Percentiles rank a stretch among this genome's conserved stretches.
These are phyloP conservation scores for Leccinum sublutescens DNA, from an alignment of 768 basidiomycete species.

Conservation along the genomic window DNA sequence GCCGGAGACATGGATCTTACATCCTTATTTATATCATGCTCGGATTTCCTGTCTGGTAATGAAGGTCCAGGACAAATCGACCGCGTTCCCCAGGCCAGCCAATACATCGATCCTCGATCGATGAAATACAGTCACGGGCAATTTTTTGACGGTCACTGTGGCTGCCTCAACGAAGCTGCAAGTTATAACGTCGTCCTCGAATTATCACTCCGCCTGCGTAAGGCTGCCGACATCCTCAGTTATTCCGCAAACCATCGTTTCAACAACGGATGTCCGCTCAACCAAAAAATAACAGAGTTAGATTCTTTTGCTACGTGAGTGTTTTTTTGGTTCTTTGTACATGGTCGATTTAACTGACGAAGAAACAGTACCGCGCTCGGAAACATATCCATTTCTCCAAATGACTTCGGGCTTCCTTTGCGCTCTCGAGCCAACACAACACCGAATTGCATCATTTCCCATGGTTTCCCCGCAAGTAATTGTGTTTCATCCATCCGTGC, in stretches of 20 bases:
- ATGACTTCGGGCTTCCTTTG: constrained; percentile 18
- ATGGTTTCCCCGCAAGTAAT: constrained; percentile 11
- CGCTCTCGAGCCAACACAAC: constrained; percentile 16
- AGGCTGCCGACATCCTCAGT: constrained; percentile 54
- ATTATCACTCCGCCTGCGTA: constrained; percentile 61
- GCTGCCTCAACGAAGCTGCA: constrained; percentile 53
- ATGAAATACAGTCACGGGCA: constrained; percentile 16
- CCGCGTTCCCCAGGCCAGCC: background rate
- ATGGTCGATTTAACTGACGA: constrained; percentile 9
- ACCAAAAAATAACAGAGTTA: constrained; percentile 48
- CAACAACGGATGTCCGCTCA: constrained; percentile 34
- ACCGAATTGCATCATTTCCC: background rate
- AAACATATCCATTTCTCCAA: constrained; percentile 30
- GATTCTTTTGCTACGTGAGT: constrained; percentile 55
- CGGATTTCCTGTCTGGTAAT: constrained; percentile 19
- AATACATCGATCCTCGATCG: constrained; percentile 7
- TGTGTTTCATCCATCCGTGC: constrained; percentile 19
- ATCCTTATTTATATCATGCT: constrained; percentile 40
- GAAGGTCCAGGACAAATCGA: constrained; percentile 14
- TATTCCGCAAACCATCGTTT: constrained; percentile 42
- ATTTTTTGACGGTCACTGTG: constrained; percentile 44
- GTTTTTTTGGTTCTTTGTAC: background rate
- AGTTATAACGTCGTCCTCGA: constrained; percentile 62
- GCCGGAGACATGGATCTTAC: constrained; percentile 42
- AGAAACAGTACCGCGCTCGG: constrained; percentile 42